phyloP scores from a whole-genome alignment of 495 filamentous ascomycete species.

The Penicillium dipodomyicola region DNA sequence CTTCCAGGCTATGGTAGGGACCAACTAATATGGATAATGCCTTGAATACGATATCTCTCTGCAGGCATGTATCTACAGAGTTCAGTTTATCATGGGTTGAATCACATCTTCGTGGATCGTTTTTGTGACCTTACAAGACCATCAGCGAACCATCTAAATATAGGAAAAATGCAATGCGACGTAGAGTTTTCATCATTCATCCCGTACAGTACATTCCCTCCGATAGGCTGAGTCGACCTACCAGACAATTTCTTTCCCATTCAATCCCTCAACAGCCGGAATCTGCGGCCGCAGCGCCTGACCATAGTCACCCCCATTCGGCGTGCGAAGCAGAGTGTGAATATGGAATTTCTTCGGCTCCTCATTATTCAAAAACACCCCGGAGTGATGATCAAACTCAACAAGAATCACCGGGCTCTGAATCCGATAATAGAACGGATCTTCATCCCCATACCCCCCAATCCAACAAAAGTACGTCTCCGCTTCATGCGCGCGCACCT shows the following conservation, averaged over 20 bases:
- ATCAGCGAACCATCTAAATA: neutral
- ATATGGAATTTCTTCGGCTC: constrained; percentile 75
- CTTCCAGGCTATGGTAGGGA: neutral
- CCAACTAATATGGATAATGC: constrained; percentile 14
- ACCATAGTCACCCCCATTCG: constrained; percentile 75
- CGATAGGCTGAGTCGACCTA: constrained; percentile 16
- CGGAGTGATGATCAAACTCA: constrained; percentile 80
- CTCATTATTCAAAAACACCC: constrained; percentile 70
- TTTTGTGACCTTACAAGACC: constrained; percentile 12
- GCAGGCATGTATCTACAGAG: neutral
- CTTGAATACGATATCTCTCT: neutral
- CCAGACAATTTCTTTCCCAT: constrained; percentile 46
- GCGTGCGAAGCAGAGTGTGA: constrained; percentile 66
- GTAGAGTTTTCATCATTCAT: constrained; percentile 11
- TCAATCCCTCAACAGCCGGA: constrained; percentile 37
- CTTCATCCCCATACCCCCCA: constrained; percentile 60
- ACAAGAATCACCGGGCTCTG: constrained; percentile 69
- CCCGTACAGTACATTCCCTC: constrained; percentile 19
- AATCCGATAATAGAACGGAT: constrained; percentile 74
- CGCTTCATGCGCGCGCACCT: constrained; percentile 49
- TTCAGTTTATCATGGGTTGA: neutral
- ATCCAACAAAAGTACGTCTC: constrained; percentile 80
- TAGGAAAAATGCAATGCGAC: neutral
- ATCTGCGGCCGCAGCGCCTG: constrained; percentile 48
- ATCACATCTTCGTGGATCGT: constrained; percentile 21